Percentiles rank a stretch among this genome's conserved stretches.
Conservation (phyloP, 108 stramenopile genomes). For the Pseudonitzschia multiseries region DNA sequence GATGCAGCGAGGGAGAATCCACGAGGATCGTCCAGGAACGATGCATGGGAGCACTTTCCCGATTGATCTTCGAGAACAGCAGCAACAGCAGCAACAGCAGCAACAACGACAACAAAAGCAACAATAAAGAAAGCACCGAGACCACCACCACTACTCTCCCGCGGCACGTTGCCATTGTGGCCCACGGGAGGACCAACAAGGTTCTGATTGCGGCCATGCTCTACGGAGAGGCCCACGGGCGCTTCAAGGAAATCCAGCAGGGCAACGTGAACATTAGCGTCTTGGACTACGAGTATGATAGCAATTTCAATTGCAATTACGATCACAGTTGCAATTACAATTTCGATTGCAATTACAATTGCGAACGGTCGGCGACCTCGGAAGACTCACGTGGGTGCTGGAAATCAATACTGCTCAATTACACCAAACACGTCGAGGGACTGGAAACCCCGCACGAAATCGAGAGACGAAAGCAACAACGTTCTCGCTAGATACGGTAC, state of each 20-base stretch:
- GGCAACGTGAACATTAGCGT: conserved; percentile 25
- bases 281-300: not conserved
- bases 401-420: conserved; percentile 23
- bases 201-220: conserved; percentile 36
- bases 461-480: no score
- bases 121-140: no score
- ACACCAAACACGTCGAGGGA: conserved; percentile 36
- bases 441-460: not conserved
- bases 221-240: conserved; percentile 1
- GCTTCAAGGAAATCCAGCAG: conserved; percentile 31
- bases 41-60: conserved; percentile 19
- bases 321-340: no score
- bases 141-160: no score
- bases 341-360: no score
- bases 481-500: no score
- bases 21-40: conserved; percentile 34
- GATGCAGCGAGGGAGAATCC: conserved; percentile 47
- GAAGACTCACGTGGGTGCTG: not conserved
- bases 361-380: not conserved
- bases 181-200: conserved; percentile 51
- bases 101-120: not conserved
- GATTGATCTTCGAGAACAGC: not conserved
- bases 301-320: no score
- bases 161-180: conserved; percentile 36
- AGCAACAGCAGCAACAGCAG: not conserved